Evolutionary conservation across 1,139 yeast species (phyloP), one percentile per base, ranked within the genome.

Genomic region (Saccharomyces hybrid): DNA sequence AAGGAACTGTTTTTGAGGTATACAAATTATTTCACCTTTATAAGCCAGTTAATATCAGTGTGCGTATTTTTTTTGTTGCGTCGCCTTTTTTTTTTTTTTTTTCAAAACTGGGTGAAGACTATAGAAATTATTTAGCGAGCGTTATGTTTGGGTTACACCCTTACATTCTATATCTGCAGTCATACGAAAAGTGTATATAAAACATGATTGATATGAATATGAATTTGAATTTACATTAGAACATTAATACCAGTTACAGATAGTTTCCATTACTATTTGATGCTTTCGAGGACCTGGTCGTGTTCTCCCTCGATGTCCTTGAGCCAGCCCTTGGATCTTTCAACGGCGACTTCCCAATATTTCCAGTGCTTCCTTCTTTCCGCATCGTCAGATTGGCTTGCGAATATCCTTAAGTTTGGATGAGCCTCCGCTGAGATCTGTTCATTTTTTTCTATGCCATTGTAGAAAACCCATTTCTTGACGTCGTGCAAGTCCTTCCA

Each of bases 301-400:
- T 58, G 55, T 29, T 56, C 59, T 5, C 57, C 59, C 8, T 59
- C 59, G 29, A 62, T 59, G 13, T 63, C 66, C 11, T 55, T 54
- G 51, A 85, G 73, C 96, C 96, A 89, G 52, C 88, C 90, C 60
- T 73, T 78, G 32, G 95, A 85, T 66, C 93, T 80, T 61, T 80
- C 82, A 41, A 89, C 80, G 7, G 95, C 96, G 51, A 80, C 79
- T 68, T 87, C 89, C 96, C 96, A 89, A 62, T 85, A 74, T 58
- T 73, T 76, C 88, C 93, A 86, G 63, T 75, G 76, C 59, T 74
- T 75, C 67, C 87, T 79, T 68, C 96, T 77, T 52, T 80, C 82
- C 23, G 73, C 76, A 61, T 81, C 85, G 6, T 80, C 75, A 59
- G 85, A 78, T 61, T 76, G 68, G 41, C 95, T 88, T 51, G 64